Evolutionary conservation across 306 rosid species (phyloP).

Genomic region (Cucurbita moschata): DNA sequence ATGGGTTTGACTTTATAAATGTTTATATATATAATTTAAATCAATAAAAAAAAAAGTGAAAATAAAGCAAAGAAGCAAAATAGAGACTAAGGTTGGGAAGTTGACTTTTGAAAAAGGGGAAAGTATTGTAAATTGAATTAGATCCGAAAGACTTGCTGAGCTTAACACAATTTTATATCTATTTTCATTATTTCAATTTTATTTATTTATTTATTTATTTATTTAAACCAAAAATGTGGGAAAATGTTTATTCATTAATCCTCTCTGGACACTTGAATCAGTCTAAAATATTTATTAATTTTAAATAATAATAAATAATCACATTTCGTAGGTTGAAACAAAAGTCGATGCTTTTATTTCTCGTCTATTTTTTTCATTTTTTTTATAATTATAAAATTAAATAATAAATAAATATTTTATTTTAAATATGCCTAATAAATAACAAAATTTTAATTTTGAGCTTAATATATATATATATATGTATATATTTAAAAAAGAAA

Average conservation of each 20-base stretch:
- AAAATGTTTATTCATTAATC: not conserved
- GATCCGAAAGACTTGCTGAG: constrained; percentile 14
- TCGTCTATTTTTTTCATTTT: no score
- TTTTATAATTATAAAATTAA: no score
- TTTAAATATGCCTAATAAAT: no score
- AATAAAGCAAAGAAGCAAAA: not conserved
- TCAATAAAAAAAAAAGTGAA: not conserved
- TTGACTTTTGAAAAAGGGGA: constrained; percentile 9
- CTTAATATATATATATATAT: no score
- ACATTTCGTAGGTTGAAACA: not conserved
- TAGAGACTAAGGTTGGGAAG: not conserved
- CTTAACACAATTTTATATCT: not conserved
- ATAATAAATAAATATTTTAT: no score
- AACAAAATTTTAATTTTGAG: no score
- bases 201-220: not conserved
- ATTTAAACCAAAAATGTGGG: not conserved
- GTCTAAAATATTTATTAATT: not conserved
- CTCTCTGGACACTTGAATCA: not conserved
- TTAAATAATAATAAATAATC: not conserved
- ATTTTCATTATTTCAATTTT: not conserved
- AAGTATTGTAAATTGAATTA: not conserved
- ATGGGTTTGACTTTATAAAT: no score
- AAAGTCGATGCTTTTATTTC: no score
- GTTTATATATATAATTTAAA: no score
- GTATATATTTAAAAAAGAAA: no score